Conservation (phyloP, 768 basidiomycete genomes). For the Coprinopsis sp. region DNA sequence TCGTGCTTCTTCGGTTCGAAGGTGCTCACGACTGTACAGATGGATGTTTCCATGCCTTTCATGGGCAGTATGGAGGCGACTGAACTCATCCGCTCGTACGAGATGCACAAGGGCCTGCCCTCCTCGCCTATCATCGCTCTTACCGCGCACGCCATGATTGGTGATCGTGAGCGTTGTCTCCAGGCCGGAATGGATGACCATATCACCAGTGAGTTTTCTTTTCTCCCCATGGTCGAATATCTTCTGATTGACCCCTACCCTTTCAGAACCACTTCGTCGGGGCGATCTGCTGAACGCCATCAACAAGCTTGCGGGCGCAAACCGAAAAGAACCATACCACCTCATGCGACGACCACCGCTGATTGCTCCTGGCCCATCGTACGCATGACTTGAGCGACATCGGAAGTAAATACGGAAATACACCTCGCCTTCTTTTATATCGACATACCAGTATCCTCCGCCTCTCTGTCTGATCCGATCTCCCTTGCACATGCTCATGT, state of each 20-base stretch:
- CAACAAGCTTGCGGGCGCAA: conserved; percentile 71
- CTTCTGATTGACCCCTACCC: conserved; percentile 8
- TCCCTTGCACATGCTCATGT: too few relatives aligned
- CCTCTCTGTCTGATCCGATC: too few relatives aligned
- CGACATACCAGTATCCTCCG: too few relatives aligned
- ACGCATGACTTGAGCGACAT: conserved; percentile 10
- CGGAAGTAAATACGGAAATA: too few relatives aligned
- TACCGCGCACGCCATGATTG: conserved; percentile 98
- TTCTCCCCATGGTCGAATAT: background rate
- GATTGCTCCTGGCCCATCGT: conserved; percentile 14
- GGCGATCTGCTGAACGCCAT: conserved; percentile 79
- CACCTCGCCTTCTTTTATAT: too few relatives aligned
- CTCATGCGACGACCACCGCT: conserved; percentile 28
- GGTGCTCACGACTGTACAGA: conserved; percentile 40
- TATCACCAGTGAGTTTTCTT: conserved; percentile 60
- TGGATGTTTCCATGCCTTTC: conserved; percentile 98
- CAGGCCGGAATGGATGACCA: conserved; percentile 67
- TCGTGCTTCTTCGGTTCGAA: background rate
- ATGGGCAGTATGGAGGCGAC: conserved; percentile 99
- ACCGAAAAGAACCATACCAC: conserved; percentile 37
- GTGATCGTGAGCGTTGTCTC: conserved; percentile 49
- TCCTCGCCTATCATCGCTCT: conserved; percentile 92
- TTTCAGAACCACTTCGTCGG: conserved; percentile 69
- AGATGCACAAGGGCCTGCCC: conserved; percentile 62
- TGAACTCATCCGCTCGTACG: conserved; percentile 82